Evolutionary conservation across 139 green algal genomes (phyloP), one percentile per base, ranked within the genome.

Genomic region (Auxenochlorella protothecoides): DNA sequence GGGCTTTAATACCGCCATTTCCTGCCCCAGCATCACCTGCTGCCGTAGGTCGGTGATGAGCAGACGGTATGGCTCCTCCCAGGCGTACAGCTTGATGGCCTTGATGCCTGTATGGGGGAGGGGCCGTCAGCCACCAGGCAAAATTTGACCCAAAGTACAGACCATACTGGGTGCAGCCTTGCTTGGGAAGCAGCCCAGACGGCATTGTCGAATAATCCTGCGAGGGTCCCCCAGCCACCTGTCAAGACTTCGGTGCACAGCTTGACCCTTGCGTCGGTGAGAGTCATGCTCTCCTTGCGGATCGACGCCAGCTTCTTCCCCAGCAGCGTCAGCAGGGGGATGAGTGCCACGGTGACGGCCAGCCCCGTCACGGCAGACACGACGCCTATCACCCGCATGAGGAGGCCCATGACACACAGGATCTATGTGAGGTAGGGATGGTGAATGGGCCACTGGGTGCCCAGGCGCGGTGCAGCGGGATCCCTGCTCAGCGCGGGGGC

Each of bases 31-130:
- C 27, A 44, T 44, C 27, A 44, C 27, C 27, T 44, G 27, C 27
- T 44, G 11, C 6, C 90, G 75, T 59, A 95, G 76, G 44, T 79
- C 69, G 12, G 63, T 74, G 72, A 97, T 91, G 62, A 86, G 87
- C 4, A 87, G 68, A 62, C 86, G 71, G 78, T 96, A 97, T 0
- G 91, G 75, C 14, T 81, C 67, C 80, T 97, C 91, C 89, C 89
- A 97, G 8, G 90, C 89, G 68, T 96, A 95, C 74, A 97, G 87
- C 85, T 97, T 97, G 83, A 97, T 96, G 67, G 91, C 91, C 76
- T 92, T 90, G 73, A 96, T 92, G 66, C 89, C 89, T 80, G 73
- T 5, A 16, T 59, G 9, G 0, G 27, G 27, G 27, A 44, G 27
- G 27, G 27, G 27, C 0, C 27, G 27, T 44, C 27, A 44, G 27